Evolutionary conservation across 2,329 filamentous ascomycete species (phyloP).

Genomic region (Chrysoporthe puriensis): DNA sequence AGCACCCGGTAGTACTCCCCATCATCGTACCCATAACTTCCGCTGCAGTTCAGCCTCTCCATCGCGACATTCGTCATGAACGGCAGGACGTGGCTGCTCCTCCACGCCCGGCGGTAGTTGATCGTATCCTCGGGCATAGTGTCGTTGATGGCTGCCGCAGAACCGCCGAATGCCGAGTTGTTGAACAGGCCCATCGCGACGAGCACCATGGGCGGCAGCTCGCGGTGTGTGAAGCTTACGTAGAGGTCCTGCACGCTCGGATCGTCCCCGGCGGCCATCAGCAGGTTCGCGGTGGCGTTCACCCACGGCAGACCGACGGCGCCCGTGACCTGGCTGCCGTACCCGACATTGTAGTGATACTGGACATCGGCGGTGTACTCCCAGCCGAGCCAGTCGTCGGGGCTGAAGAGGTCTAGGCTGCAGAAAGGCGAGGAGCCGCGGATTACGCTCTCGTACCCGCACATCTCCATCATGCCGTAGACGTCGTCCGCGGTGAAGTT

Average conservation of each 20-base stretch:
- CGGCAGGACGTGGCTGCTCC: conserved; percentile 63
- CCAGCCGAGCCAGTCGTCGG: conserved; percentile 68
- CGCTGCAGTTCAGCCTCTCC: conserved; percentile 64
- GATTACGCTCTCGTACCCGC: conserved; percentile 68
- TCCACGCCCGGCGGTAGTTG: conserved; percentile 67
- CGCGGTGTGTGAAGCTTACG: conserved; percentile 70
- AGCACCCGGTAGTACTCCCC: conserved; percentile 54
- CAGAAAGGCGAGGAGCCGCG: conserved; percentile 65
- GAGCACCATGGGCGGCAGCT: conserved; percentile 67
- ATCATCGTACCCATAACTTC: conserved; percentile 57
- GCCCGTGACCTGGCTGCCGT: conserved; percentile 61
- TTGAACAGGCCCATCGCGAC: conserved; percentile 73
- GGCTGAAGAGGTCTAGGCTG: conserved; percentile 59
- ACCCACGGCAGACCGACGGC: conserved; percentile 69
- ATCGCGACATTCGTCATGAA: conserved; percentile 70
- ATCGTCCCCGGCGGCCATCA: conserved; percentile 41
- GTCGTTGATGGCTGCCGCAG: conserved; percentile 53
- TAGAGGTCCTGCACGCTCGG: conserved; percentile 60
- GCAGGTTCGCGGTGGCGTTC: conserved; percentile 59
- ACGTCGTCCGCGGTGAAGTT: conserved; percentile 67
- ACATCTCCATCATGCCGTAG: conserved; percentile 68
- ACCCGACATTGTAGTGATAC: conserved; percentile 69
- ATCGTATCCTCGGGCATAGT: conserved; percentile 67
- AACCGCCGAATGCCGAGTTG: conserved; percentile 60
- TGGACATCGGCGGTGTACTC: conserved; percentile 67